Evolutionary conservation across 179 eudicot genomes (phyloP), one percentile per base, ranked within the genome.

Genomic region (Heliamphora pulchella): DNA sequence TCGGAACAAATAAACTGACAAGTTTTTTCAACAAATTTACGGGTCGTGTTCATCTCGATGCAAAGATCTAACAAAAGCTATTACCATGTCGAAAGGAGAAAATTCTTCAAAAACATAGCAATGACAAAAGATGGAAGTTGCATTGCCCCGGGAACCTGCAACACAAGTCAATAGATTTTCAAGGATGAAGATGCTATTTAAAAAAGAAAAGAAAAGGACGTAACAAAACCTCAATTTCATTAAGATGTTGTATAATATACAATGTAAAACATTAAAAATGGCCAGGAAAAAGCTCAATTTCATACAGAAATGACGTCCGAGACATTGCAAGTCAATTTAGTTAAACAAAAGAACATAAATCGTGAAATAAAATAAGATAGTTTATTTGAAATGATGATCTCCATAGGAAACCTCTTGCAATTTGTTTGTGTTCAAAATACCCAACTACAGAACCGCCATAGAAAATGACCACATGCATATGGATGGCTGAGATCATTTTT

Each of bases 1-100:
- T 75, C 5, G 39, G 84, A 39, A 15, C 66, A 67, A 43, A 79
- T 57, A 47, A 75, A 55, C 76, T 41, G 8, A 77, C 73, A 74
- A 72, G 55, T 67, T 51, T 51, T 53, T 8, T 74, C 58, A 72
- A 31, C 79, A 59, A 48, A 65, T 57, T n/a, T 44, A 57, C 20
- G n/a, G 22, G 51, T 43, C 64, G 54, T 47, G 47, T 22, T 75
- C 53, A 13, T 68, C 64, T 5, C 53, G 20, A 79, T 20, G 46
- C 74, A 65, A 11, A 65, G 55, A 20, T 18, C 67, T 48, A 53
- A 67, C 54, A 41, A 31, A 31, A 71, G 31, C 65, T 4, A 13
- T 15, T 64, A 44, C 69, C 50, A 39, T 20, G 80, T 59, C 41
- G 31, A 2, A 39, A 64, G 71, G 51, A 74, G 81, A 48, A 67